Evolutionary conservation across 768 basidiomycete genomes (phyloP).

Genomic region (Lentinus tigrinus): DNA sequence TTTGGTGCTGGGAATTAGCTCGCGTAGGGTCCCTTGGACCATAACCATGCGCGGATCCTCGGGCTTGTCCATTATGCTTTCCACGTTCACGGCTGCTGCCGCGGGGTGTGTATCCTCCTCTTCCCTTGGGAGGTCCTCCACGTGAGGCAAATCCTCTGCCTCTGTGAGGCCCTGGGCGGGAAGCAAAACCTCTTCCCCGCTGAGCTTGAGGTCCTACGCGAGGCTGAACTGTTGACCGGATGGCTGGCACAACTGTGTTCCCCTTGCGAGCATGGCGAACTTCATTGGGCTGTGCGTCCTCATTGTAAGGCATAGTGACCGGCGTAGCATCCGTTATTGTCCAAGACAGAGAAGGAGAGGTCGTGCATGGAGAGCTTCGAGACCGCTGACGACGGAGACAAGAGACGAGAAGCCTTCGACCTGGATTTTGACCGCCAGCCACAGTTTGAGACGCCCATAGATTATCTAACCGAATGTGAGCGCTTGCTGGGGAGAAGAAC

Average conservation of each 20-base stretch:
- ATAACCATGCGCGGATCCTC: neutral
- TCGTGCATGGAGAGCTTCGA: slow-evolving; percentile 1
- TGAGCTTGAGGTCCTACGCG: neutral
- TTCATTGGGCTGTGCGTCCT: slow-evolving; percentile 42
- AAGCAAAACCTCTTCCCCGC: neutral
- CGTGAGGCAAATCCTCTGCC: neutral
- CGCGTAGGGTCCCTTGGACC: neutral
- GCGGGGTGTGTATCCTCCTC: neutral
- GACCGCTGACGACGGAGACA: no score
- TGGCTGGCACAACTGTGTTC: slow-evolving; percentile 26
- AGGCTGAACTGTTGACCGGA: slow-evolving; percentile 19
- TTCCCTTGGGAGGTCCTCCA: neutral
- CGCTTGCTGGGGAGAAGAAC: neutral
- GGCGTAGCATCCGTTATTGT: neutral
- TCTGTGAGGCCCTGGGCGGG: neutral
- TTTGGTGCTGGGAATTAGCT: neutral
- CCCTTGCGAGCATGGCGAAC: slow-evolving; percentile 36
- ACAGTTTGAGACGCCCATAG: neutral
- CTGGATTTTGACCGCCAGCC: no score
- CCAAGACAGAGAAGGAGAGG: neutral
- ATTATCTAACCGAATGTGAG: neutral
- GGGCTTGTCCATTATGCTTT: neutral
- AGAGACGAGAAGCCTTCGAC: no score
- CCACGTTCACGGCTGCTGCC: neutral
- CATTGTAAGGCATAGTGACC: slow-evolving; percentile 22